Base-by-base conservation (phyloP, 1,284 basidiomycete species). In the Malassezia obtusa region DNA sequence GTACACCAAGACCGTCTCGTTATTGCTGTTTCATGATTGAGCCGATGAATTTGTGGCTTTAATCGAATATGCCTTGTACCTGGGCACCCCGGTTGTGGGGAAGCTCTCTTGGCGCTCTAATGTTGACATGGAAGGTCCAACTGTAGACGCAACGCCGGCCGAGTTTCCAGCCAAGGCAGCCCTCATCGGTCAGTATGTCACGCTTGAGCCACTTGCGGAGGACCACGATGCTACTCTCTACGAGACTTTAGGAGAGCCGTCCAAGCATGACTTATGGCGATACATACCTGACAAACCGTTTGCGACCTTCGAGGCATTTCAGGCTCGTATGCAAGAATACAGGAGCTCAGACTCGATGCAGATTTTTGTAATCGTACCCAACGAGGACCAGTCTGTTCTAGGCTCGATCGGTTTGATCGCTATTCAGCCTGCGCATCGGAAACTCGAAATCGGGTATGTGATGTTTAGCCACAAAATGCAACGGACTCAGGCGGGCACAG, bases 391-490 rank as follows among this genome's bases (percentile, higher is more conserved):
- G 24, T 15, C 22, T 15, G 11, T 43, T 15, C 6, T 43, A 21
- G 40, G 40, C 24, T 21, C 24, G 7, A 24, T 43, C 15, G 40
- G 25, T n/a, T 9, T 43, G 14, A 43, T 43, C 19, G n/a, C 24
- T 8, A 59, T 62, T 45, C 39, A 47, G 17, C 28, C 50, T 3
- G n/a, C 36, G 3, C 51, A 67, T 38, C 57, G 63, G 4, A 49
- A 21, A 10, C 53, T 56, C 28, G 65, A 68, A 38, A 58, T 68
- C 17, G 65, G 64, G 10, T 61, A 62, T 40, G 53, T 68, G 12
- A 47, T 67, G 32, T 66, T 64, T 24, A 52, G 54, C 2, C 24
- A 45, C 1, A 31, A 48, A 7, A 40, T 68, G 4, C 65, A 66
- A 44, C 43, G 62, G 11, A 61, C 62, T 17, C 30, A 49, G 0